Conservation (phyloP, 805 yeast species). For the Yarrowia bubula region DNA sequence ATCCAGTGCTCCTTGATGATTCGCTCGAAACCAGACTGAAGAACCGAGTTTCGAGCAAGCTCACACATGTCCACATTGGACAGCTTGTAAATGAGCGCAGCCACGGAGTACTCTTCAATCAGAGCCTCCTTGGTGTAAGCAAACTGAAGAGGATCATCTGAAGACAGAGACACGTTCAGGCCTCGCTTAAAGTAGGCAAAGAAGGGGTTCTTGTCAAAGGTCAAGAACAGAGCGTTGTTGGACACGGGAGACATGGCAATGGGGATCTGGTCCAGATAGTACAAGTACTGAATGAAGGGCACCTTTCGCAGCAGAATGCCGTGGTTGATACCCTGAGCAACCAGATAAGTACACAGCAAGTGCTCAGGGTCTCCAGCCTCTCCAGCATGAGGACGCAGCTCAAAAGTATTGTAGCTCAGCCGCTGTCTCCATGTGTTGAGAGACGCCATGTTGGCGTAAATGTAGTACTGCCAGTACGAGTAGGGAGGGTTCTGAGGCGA, state of each 20-base stretch:
- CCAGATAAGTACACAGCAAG: conserved; percentile 80
- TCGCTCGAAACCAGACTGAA: conserved; percentile 92
- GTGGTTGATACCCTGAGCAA: conserved; percentile 91
- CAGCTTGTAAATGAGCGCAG: conserved; percentile 94
- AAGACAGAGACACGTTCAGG: conserved; percentile 86
- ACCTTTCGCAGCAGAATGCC: conserved; percentile 91
- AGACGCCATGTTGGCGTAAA: conserved; percentile 82
- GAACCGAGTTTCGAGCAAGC: conserved; percentile 86
- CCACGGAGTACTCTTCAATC: conserved; percentile 96
- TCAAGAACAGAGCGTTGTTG: conserved; percentile 90
- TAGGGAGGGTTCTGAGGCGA: conserved; percentile 88
- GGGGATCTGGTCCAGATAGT: conserved; percentile 91
- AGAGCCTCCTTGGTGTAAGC: conserved; percentile 96
- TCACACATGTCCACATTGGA: conserved; percentile 98
- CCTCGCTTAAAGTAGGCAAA: conserved; percentile 88
- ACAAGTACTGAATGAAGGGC: conserved; percentile 91
- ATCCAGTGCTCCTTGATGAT: conserved; percentile 88
- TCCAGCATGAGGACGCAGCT: conserved; percentile 97
- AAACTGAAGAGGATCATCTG: conserved; percentile 97
- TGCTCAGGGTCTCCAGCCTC: conserved; percentile 99
- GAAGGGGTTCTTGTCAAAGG: conserved; percentile 97
- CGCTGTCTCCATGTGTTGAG: conserved; percentile 78
- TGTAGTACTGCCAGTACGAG: conserved; percentile 86
- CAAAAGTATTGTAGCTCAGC: conserved; percentile 81
- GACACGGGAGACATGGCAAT: conserved; percentile 98